A percentile compares a stretch with the other conserved stretches of the same genome.
phyloP scores from a whole-genome alignment of 345 rosid species.

The Eucalyptus regnans region DNA sequence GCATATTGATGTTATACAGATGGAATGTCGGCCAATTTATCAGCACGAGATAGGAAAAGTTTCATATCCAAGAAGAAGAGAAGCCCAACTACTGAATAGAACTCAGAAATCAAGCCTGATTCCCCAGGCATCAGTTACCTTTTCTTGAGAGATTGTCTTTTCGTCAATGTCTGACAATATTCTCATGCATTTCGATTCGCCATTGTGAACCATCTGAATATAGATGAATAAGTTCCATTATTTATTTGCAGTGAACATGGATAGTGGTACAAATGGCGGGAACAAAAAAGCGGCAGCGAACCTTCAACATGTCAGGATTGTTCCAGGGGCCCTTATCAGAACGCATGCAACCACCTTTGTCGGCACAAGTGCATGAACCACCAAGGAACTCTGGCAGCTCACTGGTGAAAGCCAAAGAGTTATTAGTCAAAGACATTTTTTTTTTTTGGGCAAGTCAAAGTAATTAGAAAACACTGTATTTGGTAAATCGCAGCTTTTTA shows the following conservation, averaged over 20 bases:
- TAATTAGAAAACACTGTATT: neutral
- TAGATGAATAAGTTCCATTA: neutral
- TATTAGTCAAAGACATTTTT: neutral
- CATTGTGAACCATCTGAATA: conserved; percentile 58
- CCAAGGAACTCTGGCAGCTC: conserved; percentile 89
- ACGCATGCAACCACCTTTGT: conserved; percentile 87
- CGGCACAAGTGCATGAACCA: conserved; percentile 75
- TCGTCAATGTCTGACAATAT: conserved; percentile 40
- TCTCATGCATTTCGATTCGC: conserved; percentile 44
- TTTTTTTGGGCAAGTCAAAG: neutral
- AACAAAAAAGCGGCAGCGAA: neutral
- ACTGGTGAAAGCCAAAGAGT: conserved; percentile 14
- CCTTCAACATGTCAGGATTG: conserved; percentile 62
- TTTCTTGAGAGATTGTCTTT: conserved; percentile 32
- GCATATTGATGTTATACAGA: neutral
- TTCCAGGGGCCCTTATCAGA: conserved; percentile 99
- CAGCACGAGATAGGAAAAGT: neutral
- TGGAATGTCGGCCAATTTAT: neutral
- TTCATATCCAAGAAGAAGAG: neutral
- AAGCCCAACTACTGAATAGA: neutral
- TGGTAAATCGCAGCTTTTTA: neutral
- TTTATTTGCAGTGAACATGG: neutral
- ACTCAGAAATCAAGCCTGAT: neutral
- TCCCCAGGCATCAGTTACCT: conserved; percentile 7
- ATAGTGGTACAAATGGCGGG: neutral